phyloP scores from a whole-genome alignment of 306 rosid species.

The Acmispon strigosus region DNA sequence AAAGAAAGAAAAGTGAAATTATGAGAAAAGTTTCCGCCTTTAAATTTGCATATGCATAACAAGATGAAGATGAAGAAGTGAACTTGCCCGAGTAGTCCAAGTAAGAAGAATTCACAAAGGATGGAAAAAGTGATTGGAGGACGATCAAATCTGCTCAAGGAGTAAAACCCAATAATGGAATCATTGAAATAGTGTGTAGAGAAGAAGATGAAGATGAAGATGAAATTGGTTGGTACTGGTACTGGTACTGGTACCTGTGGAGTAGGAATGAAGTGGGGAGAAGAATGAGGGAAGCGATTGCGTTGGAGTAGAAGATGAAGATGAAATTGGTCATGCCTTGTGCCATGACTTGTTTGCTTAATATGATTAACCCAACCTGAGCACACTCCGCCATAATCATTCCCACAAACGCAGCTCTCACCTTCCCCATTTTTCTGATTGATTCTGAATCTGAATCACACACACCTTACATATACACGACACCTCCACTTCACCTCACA shows the following conservation, averaged over 20 bases:
- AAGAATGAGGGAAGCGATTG: conserved; percentile 57
- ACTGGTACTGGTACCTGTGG: too few species aligned
- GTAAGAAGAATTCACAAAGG: conserved; percentile 46
- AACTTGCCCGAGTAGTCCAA: conserved; percentile 60
- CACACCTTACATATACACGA: too few species aligned
- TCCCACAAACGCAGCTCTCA: conserved; percentile 46
- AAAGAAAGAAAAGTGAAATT: too few species aligned
- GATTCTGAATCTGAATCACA: too few species aligned
- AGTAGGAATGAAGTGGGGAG: conserved; percentile 51
- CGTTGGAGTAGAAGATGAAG: conserved; percentile 65
- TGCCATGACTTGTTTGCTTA: conserved; percentile 60
- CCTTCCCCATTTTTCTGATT: conserved; percentile 37
- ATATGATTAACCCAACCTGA: conserved; percentile 59
- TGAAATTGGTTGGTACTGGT: too few species aligned
- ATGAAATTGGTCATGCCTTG: conserved; percentile 61
- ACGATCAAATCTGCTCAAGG: conserved; percentile 32
- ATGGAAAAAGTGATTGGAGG: conserved; percentile 46
- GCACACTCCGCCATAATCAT: conserved; percentile 65
- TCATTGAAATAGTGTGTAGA: neutral
- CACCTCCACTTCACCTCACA: too few species aligned
- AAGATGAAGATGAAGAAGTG: too few species aligned
- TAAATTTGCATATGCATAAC: neutral
- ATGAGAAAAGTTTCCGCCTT: neutral
- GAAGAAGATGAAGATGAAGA: too few species aligned
- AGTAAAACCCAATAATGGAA: neutral